Conservation (phyloP, 192 early-diverging fungal species). For the Coemansia sp. region DNA sequence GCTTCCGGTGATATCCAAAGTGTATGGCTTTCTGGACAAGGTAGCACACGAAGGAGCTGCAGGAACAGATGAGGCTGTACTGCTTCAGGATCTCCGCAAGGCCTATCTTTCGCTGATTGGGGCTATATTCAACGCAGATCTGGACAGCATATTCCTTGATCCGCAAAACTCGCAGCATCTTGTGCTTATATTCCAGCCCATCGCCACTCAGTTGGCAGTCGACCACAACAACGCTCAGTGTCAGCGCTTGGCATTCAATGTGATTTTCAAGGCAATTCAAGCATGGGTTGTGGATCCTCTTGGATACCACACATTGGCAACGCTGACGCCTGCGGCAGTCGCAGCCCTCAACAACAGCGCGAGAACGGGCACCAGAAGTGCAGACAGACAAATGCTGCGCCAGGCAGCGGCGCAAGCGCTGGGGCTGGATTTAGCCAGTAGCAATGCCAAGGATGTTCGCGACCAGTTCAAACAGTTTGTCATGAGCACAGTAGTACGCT, state of each 20-base stretch:
- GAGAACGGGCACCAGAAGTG: not conserved
- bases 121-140: slow-evolving; percentile 74
- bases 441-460: slow-evolving; percentile 27
- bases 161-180: slow-evolving; percentile 61
- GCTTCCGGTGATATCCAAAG: slow-evolving; percentile 75
- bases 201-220: slow-evolving; percentile 33
- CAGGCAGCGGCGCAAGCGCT: slow-evolving; percentile 31
- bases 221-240: slow-evolving; percentile 30
- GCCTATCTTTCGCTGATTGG: slow-evolving; percentile 80
- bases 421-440: slow-evolving; percentile 23
- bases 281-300: slow-evolving; percentile 51
- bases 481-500: slow-evolving; percentile 69
- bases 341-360: slow-evolving; percentile 27
- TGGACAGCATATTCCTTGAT: slow-evolving; percentile 74
- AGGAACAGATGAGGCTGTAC: slow-evolving; percentile 84
- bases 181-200: slow-evolving; percentile 36
- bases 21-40: slow-evolving; percentile 83
- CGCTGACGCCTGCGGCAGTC: slow-evolving; percentile 35
- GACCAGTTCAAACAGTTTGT: slow-evolving; percentile 70
- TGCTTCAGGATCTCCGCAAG: slow-evolving; percentile 75
- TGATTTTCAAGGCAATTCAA: slow-evolving; percentile 39
- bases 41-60: slow-evolving; percentile 58
- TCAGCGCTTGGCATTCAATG: slow-evolving; percentile 49
- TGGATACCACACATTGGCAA: slow-evolving; percentile 48
- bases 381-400: slow-evolving; percentile 16